Base-by-base conservation (phyloP, 768 basidiomycete species). In the Boletus eberwhitei region DNA sequence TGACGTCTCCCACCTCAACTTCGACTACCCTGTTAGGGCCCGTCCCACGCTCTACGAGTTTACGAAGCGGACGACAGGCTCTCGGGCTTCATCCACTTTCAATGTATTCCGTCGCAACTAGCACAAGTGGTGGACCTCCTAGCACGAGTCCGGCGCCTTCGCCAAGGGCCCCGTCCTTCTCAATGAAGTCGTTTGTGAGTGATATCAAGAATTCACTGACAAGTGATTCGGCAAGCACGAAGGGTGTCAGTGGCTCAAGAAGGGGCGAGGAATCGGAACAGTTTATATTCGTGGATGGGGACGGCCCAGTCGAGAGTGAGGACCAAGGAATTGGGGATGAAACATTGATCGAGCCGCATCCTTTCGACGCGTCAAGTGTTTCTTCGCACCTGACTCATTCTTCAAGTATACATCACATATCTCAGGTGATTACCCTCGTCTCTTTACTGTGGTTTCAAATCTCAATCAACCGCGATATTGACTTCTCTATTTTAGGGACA, bases 241-340 rank as follows among this genome's bases (percentile, higher is more conserved):
- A 41, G 16, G 57, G 39, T 14, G 26, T 35, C 17, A 38, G 38
- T 40, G 36, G 46, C 12, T 35, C 61, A 31, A 45, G 51, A 24
- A 38, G 34, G 40, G 29, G 11, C 6, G 62, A 53, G 37, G 64
- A 52, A 47, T 55, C 58, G 2, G 67, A 64, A 4, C 69, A 57
- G 36, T 72, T 64, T 24, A 55, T 71, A 1, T 52, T 71, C 44
- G 66, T 72, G 21, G 47, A 64, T 14, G 70, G 58, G 0, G 37
- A 61, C 22, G 54, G 50, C 8, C 57, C 55, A 38, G 54, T 36
- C 21, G 55, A 50, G 22, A 19, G 8, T 31, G 31, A 6, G 8
- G 52, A 57, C 43, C 59, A 22, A 45, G 56, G 52, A 21, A 55
- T 50, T 43, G 57, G 49, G 4, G 63, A 61, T 16, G 64, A 61